These are phyloP conservation scores for Triadica sebifera DNA, from an alignment of 345 rosid species.

Conservation along the genomic window DNA sequence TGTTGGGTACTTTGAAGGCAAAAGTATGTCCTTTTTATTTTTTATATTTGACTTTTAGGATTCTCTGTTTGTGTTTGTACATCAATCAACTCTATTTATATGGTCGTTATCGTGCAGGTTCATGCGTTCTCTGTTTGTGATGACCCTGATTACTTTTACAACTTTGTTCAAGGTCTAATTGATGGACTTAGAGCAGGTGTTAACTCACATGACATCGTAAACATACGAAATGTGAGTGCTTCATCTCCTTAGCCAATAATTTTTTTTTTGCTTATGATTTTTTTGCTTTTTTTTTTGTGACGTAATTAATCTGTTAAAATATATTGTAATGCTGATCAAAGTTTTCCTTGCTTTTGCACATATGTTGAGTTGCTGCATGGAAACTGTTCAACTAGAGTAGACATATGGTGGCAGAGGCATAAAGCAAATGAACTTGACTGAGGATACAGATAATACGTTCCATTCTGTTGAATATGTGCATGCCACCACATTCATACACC, in stretches of 20 bases:
- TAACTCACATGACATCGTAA: constrained; percentile 56
- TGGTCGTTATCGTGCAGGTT: constrained; percentile 47
- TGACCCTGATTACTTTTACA: constrained; percentile 83
- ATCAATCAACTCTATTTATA: constrained; percentile 11
- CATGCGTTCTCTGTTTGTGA: constrained; percentile 94
- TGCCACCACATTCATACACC: background rate
- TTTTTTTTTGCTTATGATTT: background rate
- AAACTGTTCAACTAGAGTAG: background rate
- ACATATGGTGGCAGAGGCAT: background rate
- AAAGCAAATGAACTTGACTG: background rate
- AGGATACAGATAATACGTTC: background rate
- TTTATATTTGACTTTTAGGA: background rate
- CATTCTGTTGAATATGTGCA: background rate
- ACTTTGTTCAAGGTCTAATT: constrained; percentile 75
- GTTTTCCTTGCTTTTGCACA: background rate
- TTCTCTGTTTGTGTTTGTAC: background rate
- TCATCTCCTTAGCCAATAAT: background rate
- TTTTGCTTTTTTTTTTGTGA: background rate
- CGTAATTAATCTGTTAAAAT: background rate
- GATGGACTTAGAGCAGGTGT: constrained; percentile 85
- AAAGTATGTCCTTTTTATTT: constrained; percentile 45
- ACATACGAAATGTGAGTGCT: constrained; percentile 67
- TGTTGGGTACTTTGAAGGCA: constrained; percentile 70
- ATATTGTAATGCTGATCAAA: background rate
- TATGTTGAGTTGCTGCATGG: background rate